Evolutionary conservation across 2,329 filamentous ascomycete genomes (phyloP).

Genomic region (Didymella segeticola): DNA sequence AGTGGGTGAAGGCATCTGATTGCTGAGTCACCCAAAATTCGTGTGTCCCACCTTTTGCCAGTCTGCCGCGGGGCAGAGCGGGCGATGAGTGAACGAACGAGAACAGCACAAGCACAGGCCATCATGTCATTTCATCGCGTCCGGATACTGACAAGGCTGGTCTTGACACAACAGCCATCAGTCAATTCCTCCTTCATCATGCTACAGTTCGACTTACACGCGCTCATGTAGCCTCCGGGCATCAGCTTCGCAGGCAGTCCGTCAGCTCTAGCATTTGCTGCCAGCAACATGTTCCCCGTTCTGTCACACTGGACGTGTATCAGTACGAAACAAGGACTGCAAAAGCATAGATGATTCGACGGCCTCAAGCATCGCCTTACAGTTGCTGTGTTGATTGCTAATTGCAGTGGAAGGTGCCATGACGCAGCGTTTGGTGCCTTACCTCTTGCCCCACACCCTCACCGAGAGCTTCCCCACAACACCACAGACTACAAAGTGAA

Average conservation of each 20-base stretch:
- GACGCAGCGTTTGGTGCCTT: slow-evolving; percentile 19
- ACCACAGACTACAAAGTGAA: too few relatives aligned
- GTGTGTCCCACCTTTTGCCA: slow-evolving; percentile 22
- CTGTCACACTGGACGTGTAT: too few relatives aligned
- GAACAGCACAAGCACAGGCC: slow-evolving; percentile 28
- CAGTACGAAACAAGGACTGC: too few relatives aligned
- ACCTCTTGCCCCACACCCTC: slow-evolving; percentile 17
- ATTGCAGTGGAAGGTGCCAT: not conserved
- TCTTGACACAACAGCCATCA: too few relatives aligned
- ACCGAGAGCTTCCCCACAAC: slow-evolving; percentile 9
- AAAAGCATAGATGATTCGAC: not conserved
- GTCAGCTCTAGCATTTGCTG: too few relatives aligned
- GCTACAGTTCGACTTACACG: not conserved
- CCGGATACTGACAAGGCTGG: not conserved
- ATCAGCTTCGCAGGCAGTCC: not conserved
- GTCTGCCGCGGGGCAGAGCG: slow-evolving; percentile 13
- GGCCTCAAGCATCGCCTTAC: not conserved
- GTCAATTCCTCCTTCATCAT: too few relatives aligned
- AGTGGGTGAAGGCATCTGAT: slow-evolving; percentile 24
- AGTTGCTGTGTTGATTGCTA: not conserved
- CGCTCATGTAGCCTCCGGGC: not conserved
- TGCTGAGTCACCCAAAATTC: slow-evolving; percentile 37
- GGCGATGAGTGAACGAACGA: slow-evolving; percentile 33
- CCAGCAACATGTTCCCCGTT: too few relatives aligned
- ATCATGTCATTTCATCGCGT: slow-evolving; percentile 19